Conservation (phyloP, 2,329 filamentous ascomycete genomes). For the Botrytis tulipae region DNA sequence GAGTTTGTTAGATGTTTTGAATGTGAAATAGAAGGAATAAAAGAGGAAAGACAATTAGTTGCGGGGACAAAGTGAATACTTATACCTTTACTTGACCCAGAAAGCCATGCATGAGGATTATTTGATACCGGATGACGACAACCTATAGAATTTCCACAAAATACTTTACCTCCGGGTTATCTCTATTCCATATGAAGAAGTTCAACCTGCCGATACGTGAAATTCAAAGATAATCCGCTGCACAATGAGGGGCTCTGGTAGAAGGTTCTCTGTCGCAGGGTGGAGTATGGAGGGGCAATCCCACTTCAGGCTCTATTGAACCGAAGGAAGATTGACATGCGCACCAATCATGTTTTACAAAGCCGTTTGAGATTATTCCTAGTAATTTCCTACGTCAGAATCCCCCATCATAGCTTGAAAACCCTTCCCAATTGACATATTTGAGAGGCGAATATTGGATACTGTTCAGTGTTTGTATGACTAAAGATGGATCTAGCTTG, state of each 20-base stretch:
- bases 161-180: constrained; percentile 2
- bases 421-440: background rate
- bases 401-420: background rate
- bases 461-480: background rate
- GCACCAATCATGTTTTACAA: constrained; percentile 25
- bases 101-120: background rate
- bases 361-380: background rate
- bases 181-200: constrained; percentile 15
- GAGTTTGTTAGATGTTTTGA: background rate
- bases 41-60: background rate
- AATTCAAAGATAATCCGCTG: constrained; percentile 13
- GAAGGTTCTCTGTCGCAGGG: constrained; percentile 8
- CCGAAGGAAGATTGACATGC: constrained; percentile 23
- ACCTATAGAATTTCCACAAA: background rate
- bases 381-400: background rate
- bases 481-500: background rate
- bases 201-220: background rate
- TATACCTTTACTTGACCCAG: constrained; percentile 14
- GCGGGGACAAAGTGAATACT: background rate
- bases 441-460: background rate
- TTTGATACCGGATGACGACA: constrained; percentile 16
- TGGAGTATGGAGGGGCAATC: constrained; percentile 21
- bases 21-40: background rate
- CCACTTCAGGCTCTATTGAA: constrained; percentile 25
- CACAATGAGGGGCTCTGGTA: constrained; percentile 13